These are phyloP conservation scores for Capsella rubella DNA, from an alignment of 441 rosid species.

Conservation along the genomic window DNA sequence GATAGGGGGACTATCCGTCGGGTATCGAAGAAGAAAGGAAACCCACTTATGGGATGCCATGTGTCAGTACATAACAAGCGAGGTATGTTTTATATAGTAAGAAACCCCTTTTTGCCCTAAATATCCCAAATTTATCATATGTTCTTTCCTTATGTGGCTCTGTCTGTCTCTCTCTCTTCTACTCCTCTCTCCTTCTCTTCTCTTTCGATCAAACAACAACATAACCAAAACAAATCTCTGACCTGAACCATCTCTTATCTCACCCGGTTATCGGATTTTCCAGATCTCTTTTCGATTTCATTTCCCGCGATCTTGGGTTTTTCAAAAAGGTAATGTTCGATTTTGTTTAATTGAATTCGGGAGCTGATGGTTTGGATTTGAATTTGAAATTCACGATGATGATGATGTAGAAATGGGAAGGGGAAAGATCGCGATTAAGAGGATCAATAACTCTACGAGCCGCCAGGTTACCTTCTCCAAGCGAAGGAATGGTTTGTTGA, in stretches of 20 bases:
- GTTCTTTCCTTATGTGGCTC: slow-evolving; percentile 35
- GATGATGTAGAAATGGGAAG: slow-evolving; percentile 53
- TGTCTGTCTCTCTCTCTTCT: background rate
- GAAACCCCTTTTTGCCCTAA: slow-evolving; percentile 17
- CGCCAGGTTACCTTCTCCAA: slow-evolving; percentile 73
- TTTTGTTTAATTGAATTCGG: background rate
- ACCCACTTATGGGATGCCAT: slow-evolving; percentile 29
- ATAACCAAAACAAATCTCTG: background rate
- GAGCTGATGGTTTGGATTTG: background rate
- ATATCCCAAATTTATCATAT: slow-evolving; percentile 17
- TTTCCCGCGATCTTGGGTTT: background rate
- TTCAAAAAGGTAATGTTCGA: slow-evolving; percentile 7
- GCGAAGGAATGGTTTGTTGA: slow-evolving; percentile 61
- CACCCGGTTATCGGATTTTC: background rate
- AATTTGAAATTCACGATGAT: slow-evolving; percentile 17
- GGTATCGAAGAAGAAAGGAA: slow-evolving; percentile 9
- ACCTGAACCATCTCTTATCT: slow-evolving; percentile 1
- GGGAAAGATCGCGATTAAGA: slow-evolving; percentile 69
- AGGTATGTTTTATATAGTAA: slow-evolving; percentile 36
- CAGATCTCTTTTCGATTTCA: slow-evolving; percentile 15
- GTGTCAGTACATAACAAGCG: slow-evolving; percentile 27
- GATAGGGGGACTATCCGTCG: background rate
- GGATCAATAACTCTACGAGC: slow-evolving; percentile 68
- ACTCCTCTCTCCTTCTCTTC: background rate
- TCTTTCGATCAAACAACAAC: slow-evolving; percentile 6